Base-by-base conservation (phyloP, 768 basidiomycete species). In the Suillus cothurnatus region DNA sequence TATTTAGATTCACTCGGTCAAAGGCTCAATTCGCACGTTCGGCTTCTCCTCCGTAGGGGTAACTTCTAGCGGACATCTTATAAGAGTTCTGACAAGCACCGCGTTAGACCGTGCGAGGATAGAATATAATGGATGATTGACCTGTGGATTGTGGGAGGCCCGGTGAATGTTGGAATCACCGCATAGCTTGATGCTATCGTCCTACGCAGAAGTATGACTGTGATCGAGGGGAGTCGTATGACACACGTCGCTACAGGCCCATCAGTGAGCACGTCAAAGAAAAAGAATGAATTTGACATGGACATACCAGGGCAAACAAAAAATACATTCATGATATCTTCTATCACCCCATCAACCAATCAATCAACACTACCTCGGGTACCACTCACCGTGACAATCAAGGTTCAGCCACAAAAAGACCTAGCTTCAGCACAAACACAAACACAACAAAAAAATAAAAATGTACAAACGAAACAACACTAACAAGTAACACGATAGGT, bases 401-500 rank as follows among this genome's bases (percentile, higher is more conserved):
- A 57, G 17, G 6, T 61, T 58, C 28, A 61, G 11, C 41, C 49
- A 58, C 8, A 28, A 57, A 26, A 61, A 56, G 28, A 61, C 21
- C 61, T 36, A 49, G 6, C 8, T 9, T 57, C 34, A 57, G 56
- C 6, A n/a, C 45, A 2, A 61, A 4, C 23, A 28, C 4, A 5
- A 11, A 19, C 9, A 50, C 49, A 7, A 49, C 49, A 41, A 2
- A 45, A 28, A 23, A 31, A 36, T 19, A 21, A n/a, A 21, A 38
- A 64, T 60, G 6, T 8, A 64, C 63, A 9, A 31, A 23, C 11
- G 63, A 60, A 26, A 67, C 12, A 14, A 77, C 58, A 31, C 69
- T 74, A 6, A 65, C 50, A 3, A 75, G 3, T 11, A 68, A 64
- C 0, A 60, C 61, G 17, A 75, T 60, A 52, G 61, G 34, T 74